Conservation (phyloP, 257 asterid species). For the Nicotiana sylvestris region DNA sequence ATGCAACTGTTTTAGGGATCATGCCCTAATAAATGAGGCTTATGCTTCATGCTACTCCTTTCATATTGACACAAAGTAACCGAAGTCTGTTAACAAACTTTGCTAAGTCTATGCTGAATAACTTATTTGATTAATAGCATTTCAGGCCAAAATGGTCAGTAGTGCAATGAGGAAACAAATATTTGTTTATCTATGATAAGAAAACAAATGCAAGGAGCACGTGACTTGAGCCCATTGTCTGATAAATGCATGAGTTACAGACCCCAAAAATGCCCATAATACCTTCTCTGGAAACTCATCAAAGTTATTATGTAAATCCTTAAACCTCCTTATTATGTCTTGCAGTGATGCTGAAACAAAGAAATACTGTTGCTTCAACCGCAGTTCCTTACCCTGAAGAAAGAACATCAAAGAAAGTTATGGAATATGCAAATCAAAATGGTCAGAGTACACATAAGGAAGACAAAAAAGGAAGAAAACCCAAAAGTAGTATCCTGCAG, state of each 20-base stretch:
- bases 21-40: not conserved
- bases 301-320: conserved; percentile 36
- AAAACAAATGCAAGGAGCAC: not conserved
- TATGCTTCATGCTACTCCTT: not conserved
- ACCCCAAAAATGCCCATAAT: not conserved
- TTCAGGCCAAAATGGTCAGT: not conserved
- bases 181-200: not conserved
- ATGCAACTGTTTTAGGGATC: not conserved
- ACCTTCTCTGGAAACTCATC: conserved; percentile 48
- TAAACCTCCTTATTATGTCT: conserved; percentile 41
- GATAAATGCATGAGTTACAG: not conserved
- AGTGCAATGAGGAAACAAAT: not conserved
- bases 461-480: not conserved
- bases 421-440: not conserved
- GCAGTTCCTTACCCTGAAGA: conserved; percentile 50
- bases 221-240: not conserved
- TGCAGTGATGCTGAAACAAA: conserved; percentile 50
- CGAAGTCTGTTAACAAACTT: not conserved
- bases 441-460: not conserved
- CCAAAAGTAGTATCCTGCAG: not conserved
- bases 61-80: not conserved
- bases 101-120: not conserved
- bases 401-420: not conserved
- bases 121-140: not conserved
- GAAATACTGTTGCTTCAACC: conserved; percentile 50